A percentile compares a stretch with the other conserved stretches of the same genome.
phyloP scores from a whole-genome alignment of 257 asterid species.

The Thymus quinquecostatus region DNA sequence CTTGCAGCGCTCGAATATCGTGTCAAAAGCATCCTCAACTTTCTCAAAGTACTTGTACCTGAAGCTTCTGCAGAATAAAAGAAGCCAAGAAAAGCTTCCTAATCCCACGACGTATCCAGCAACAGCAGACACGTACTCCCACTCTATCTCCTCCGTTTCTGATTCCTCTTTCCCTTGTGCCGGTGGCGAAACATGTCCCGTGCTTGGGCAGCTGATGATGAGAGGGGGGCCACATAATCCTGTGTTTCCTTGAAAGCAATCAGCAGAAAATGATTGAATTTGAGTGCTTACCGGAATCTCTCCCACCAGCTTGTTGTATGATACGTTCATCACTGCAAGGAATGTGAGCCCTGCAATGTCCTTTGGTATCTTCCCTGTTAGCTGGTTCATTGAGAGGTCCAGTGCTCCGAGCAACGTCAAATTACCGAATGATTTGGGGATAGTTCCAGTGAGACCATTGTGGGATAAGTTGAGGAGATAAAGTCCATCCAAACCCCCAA shows the following conservation, averaged over 20 bases:
- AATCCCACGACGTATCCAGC: no score
- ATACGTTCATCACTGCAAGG: not conserved
- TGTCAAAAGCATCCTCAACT: no score
- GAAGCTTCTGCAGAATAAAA: no score
- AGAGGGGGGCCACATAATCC: not conserved
- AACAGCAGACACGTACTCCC: not conserved
- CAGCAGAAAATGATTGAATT: not conserved
- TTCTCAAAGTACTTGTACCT: no score
- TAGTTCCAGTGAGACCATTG: slow-evolving; percentile 41
- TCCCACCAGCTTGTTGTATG: not conserved
- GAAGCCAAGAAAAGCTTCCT: no score
- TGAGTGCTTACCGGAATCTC: not conserved
- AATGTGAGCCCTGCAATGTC: not conserved
- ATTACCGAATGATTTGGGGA: slow-evolving; percentile 42
- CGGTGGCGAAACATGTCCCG: not conserved
- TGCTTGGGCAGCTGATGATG: not conserved
- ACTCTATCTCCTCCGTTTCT: not conserved
- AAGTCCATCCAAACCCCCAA: slow-evolving; percentile 43
- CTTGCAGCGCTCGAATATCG: no score
- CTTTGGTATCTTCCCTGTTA: not conserved
- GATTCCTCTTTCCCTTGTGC: not conserved
- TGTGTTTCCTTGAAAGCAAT: not conserved
- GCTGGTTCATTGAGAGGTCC: slow-evolving; percentile 31
- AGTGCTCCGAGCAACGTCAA: slow-evolving; percentile 42
- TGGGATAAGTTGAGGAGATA: slow-evolving; percentile 32